Base-by-base conservation (phyloP, 2,329 filamentous ascomycete genomes). In the Zymoseptoria passerinii region DNA sequence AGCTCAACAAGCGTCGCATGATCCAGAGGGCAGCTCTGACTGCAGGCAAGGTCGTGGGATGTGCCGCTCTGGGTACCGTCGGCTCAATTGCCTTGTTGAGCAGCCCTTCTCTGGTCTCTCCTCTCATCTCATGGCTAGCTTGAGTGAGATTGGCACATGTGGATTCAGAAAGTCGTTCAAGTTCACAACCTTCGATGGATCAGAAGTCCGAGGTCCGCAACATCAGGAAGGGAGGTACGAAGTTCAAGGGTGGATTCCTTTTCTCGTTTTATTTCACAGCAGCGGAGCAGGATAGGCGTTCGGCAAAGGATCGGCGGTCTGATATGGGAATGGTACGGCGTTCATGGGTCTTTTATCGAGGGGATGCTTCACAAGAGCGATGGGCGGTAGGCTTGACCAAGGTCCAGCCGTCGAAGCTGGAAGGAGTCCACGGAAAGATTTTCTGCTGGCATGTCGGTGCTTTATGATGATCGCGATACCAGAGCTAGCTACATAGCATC, bases 1-100 rank as follows among this genome's bases (percentile, higher is more conserved):
- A 50, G 27, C 50, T 28, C 35, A 52, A 44, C 16, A 53, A 59
- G 55, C 59, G 52, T 35, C 49, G 56, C 29, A 48, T 48, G 44
- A 50, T 58, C 7, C 59, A 54, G 20, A 55, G 54, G 40, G 54
- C 60, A 8, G 63, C 53, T 35, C 51, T 54, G 35, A 53, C 56
- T 18, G 58, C 60, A 5, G 61, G 58, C 40, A 65, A 61, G 52
- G 57, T 62, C 51, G 62, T 63, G 8, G 63, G 58, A 7, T 61
- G 59, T 19, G 65, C 64, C 44, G 54, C 58, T 13, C 54, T 64
- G n/a, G 68, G 68, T 35, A 61, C 61, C 3, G 61, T 62, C 27
- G 67, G 63, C 23, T 63, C 61, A 18, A 53, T 67, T 28, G 66
- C 66, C 5, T 67, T 70, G 57, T 57, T 70, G 20, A 63, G 59